Conservation (phyloP, 176 grass and related monocot species). For the Bonia amplexicaulis region DNA sequence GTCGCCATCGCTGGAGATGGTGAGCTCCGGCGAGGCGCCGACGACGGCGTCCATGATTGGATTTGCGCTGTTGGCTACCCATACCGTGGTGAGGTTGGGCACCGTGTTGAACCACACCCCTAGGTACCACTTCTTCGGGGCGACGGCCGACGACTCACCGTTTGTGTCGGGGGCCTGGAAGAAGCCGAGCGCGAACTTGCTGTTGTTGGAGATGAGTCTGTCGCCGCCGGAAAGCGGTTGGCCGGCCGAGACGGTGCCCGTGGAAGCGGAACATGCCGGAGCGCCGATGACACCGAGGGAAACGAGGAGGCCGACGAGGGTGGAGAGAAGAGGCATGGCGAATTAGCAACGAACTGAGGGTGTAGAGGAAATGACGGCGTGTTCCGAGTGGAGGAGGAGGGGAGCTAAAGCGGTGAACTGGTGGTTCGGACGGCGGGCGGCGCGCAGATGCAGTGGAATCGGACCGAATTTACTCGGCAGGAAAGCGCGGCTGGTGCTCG, state of each 20-base stretch:
- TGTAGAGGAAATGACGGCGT: neutral
- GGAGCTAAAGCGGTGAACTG: no score
- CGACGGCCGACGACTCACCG: neutral
- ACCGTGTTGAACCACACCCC: constrained; percentile 47
- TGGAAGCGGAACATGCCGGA: neutral
- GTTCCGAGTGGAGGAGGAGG: neutral
- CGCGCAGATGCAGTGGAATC: no score
- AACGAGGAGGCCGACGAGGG: neutral
- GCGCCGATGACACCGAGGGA: neutral
- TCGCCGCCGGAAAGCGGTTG: neutral
- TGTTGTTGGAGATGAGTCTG: constrained; percentile 29
- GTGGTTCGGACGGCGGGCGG: no score
- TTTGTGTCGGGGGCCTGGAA: neutral
- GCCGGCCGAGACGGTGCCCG: constrained; percentile 18
- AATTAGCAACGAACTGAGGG: neutral
- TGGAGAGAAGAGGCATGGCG: neutral
- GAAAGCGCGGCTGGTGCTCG: no score
- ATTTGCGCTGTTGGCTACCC: constrained; percentile 32
- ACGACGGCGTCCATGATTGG: constrained; percentile 11
- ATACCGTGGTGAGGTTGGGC: constrained; percentile 20
- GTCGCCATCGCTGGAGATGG: constrained; percentile 23
- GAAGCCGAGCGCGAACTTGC: constrained; percentile 51
- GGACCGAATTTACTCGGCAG: no score
- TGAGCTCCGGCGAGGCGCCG: constrained; percentile 10
- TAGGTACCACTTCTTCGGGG: constrained; percentile 27